Percentiles rank a stretch among this genome's conserved stretches.
phyloP scores from a whole-genome alignment of 345 rosid species.

The Citrus maxima region DNA sequence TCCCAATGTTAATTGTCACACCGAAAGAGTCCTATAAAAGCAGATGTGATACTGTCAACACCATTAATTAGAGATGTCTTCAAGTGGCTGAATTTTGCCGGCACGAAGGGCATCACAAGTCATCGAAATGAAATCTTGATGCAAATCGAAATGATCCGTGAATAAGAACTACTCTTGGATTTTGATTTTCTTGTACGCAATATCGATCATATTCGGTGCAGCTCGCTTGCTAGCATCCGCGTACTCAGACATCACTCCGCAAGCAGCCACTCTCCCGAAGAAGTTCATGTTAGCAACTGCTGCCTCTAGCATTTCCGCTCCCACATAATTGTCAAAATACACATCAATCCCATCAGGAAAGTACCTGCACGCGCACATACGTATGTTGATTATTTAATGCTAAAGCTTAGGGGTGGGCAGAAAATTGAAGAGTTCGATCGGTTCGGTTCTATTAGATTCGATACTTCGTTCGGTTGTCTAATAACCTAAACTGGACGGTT shows the following conservation, averaged over 20 bases:
- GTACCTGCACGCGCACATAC: conserved; percentile 18
- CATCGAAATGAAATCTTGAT: conserved; percentile 35
- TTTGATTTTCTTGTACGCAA: conserved; percentile 41
- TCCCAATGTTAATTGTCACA: conserved; percentile 41
- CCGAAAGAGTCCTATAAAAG: conserved; percentile 34
- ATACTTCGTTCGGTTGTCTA: no score
- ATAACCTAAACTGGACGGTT: no score
- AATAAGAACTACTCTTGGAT: conserved; percentile 45
- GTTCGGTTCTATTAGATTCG: no score
- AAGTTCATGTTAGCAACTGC: conserved; percentile 4
- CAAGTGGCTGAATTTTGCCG: conserved; percentile 30
- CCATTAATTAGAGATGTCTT: conserved; percentile 51
- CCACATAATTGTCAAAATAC: conserved; percentile 55
- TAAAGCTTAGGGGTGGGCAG: no score
- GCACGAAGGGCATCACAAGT: conserved; percentile 30
- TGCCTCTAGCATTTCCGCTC: conserved; percentile 47
- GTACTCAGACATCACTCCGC: conserved; percentile 49
- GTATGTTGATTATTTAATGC: no score
- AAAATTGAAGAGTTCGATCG: no score
- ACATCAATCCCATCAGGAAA: conserved; percentile 53
- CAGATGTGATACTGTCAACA: conserved; percentile 41
- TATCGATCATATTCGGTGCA: conserved; percentile 34
- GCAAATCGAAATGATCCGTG: conserved; percentile 21
- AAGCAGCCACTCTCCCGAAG: conserved; percentile 42
- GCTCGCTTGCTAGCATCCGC: conserved; percentile 24